Evolutionary conservation across 331 rosid species (phyloP).

Genomic region (Malus hybrid): DNA sequence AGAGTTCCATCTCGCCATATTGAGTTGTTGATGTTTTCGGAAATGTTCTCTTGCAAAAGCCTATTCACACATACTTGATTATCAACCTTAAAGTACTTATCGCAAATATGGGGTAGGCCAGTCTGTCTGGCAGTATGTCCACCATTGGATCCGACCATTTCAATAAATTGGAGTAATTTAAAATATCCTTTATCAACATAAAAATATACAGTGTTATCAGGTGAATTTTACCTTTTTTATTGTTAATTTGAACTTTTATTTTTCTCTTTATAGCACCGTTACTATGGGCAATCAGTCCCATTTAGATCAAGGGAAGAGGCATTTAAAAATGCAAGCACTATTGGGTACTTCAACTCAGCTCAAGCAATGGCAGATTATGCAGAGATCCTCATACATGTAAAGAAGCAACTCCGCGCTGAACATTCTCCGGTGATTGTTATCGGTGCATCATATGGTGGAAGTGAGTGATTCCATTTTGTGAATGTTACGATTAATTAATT

Average conservation of each 20-base stretch:
- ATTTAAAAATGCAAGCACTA: slow-evolving; percentile 42
- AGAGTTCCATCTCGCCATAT: neutral
- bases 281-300: slow-evolving; percentile 74
- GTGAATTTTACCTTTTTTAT: neutral
- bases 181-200: too few relatives aligned
- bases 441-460: slow-evolving; percentile 89
- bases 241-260: neutral
- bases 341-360: slow-evolving; percentile 76
- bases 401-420: slow-evolving; percentile 31
- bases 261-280: slow-evolving; percentile 42
- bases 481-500: neutral
- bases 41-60: neutral
- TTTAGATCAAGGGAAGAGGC: slow-evolving; percentile 69
- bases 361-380: slow-evolving; percentile 83
- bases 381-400: slow-evolving; percentile 40
- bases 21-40: neutral
- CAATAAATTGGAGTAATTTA: too few relatives aligned
- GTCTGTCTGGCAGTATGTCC: too few relatives aligned
- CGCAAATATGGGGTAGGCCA: too few relatives aligned
- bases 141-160: too few relatives aligned
- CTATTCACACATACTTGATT: too few relatives aligned
- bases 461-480: neutral
- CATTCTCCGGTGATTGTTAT: slow-evolving; percentile 63
- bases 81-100: too few relatives aligned
- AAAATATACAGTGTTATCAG: neutral